phyloP scores from a whole-genome alignment of 2,329 filamentous ascomycete genomes.

The Alternaria brassicicola region DNA sequence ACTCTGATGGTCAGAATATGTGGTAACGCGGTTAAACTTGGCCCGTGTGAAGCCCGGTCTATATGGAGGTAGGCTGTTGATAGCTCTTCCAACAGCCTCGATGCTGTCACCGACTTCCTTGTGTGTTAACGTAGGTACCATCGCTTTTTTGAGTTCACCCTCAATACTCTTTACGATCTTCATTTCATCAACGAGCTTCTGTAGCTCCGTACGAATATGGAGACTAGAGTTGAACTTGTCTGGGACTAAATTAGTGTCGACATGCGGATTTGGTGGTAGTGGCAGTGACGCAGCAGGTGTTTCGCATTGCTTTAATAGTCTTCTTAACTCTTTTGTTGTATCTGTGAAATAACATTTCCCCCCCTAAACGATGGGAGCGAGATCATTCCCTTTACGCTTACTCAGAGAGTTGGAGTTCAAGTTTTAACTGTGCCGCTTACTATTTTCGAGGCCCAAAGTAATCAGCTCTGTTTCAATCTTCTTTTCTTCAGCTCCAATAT shows the following conservation, averaged over 20 bases:
- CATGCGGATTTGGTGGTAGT: neutral
- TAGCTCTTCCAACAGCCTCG: conserved; percentile 5
- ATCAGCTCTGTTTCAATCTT: neutral
- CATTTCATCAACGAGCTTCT: neutral
- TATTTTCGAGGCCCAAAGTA: neutral
- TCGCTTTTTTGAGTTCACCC: neutral
- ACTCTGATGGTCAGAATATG: neutral
- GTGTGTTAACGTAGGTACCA: neutral
- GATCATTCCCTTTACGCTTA: neutral
- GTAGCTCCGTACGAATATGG: conserved; percentile 4
- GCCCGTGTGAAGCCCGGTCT: neutral
- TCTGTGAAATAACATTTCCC: neutral
- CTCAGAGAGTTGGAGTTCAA: neutral
- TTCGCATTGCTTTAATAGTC: neutral
- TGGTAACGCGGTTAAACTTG: accelerated
- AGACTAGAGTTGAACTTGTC: conserved; percentile 5
- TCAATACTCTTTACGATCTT: neutral
- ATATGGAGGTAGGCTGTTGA: neutral
- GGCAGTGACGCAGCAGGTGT: neutral
- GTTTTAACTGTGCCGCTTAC: neutral
- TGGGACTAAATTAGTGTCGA: neutral
- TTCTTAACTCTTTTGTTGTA: neutral
- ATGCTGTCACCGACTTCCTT: neutral
- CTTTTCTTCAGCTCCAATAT: neutral
- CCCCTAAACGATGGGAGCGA: neutral